Conservation (phyloP, 2,329 filamentous ascomycete genomes). For the Diaporthe humulicola region DNA sequence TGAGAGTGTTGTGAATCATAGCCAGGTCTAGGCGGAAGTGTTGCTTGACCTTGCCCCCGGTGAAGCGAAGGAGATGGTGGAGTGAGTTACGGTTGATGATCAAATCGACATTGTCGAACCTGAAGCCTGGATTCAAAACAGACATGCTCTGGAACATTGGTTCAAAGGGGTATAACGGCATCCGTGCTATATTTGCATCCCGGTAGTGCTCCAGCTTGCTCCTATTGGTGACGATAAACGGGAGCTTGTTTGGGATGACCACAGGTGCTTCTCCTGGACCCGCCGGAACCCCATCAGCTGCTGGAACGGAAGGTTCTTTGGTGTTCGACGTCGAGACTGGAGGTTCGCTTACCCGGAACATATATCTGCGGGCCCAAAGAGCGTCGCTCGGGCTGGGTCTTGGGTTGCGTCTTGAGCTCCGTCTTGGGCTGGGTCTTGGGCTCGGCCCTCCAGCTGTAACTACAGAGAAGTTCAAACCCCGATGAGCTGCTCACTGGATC, state of each 20-base stretch:
- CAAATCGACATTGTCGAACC: conserved; percentile 48
- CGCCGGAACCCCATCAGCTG: not conserved
- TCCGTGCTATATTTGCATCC: conserved; percentile 28
- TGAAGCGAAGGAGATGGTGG: conserved; percentile 45
- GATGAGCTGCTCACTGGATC: conserved; percentile 28
- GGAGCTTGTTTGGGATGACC: conserved; percentile 21
- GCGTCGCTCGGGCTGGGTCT: not conserved
- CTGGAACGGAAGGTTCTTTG: not conserved
- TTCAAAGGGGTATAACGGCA: conserved; percentile 46
- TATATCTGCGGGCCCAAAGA: conserved; percentile 22
- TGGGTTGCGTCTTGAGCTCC: not conserved
- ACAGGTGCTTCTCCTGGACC: conserved; percentile 25
- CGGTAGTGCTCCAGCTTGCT: not conserved
- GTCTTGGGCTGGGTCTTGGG: too few species aligned
- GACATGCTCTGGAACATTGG: conserved; percentile 47
- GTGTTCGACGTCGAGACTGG: not conserved
- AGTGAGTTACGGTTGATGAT: conserved; percentile 47
- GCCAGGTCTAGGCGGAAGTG: conserved; percentile 33
- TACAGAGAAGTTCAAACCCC: conserved; percentile 35
- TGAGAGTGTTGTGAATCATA: conserved; percentile 34
- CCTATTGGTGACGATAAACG: not conserved
- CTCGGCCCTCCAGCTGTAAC: conserved; percentile 37
- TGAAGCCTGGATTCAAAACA: conserved; percentile 42
- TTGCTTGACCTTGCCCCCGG: not conserved
- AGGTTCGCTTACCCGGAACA: conserved; percentile 31